Conservation (phyloP, 2,329 filamentous ascomycete species). For the Akanthomyces dipterigenus region DNA sequence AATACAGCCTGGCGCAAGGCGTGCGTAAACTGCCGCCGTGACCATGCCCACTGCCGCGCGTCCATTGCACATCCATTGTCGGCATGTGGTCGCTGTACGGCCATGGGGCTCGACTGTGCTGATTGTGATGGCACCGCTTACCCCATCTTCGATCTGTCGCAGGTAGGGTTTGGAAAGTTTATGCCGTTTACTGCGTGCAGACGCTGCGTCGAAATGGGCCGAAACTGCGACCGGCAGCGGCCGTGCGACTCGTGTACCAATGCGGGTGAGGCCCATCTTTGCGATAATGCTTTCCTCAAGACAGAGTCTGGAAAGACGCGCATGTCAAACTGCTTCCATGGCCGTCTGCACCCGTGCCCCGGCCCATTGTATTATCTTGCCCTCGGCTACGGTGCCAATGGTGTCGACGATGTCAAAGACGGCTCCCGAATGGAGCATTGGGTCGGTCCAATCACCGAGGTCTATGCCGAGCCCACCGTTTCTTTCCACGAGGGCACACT, state of each 20-base stretch:
- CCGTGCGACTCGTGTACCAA: slow-evolving; percentile 30
- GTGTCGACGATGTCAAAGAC: slow-evolving; percentile 22
- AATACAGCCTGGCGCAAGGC: slow-evolving; percentile 13
- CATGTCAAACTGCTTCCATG: slow-evolving; percentile 15
- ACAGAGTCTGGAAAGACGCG: not conserved
- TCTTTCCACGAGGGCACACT: not conserved
- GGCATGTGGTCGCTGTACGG: slow-evolving; percentile 23
- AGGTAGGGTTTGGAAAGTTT: slow-evolving; percentile 25
- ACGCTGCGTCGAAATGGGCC: slow-evolving; percentile 17
- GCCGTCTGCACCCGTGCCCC: slow-evolving; percentile 13
- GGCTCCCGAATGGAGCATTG: slow-evolving; percentile 20
- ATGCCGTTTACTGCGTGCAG: slow-evolving; percentile 21
- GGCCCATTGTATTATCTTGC: slow-evolving; percentile 29
- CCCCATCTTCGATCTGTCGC: slow-evolving; percentile 23
- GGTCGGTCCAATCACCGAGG: slow-evolving; percentile 17
- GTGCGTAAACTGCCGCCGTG: slow-evolving; percentile 14
- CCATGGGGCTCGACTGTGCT: slow-evolving; percentile 25
- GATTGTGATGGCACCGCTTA: slow-evolving; percentile 11
- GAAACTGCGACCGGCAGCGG: slow-evolving; percentile 30
- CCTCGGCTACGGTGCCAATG: slow-evolving; percentile 23
- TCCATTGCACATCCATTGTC: slow-evolving; percentile 10
- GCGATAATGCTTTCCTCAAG: slow-evolving; percentile 15
- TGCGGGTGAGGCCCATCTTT: slow-evolving; percentile 15
- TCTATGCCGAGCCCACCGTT: not conserved
- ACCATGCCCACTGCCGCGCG: slow-evolving; percentile 17